A percentile compares a stretch with the other conserved stretches of the same genome.
Conservation (phyloP, 768 basidiomycete genomes). For the Termitomyces titanicus region DNA sequence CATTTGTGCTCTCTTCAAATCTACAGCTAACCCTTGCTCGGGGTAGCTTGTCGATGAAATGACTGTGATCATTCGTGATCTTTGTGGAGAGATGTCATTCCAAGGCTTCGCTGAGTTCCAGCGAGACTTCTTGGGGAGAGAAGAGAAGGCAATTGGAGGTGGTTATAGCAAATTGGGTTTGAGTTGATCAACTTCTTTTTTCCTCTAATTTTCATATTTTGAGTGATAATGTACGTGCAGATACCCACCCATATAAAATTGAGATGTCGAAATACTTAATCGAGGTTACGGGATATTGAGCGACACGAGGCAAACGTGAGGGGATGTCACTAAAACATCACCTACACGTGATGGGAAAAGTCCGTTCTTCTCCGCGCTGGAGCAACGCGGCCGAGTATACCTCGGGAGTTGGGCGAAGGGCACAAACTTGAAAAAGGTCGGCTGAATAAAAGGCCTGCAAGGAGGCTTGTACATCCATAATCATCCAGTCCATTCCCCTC, state of each 20-base stretch:
- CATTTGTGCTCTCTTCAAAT: neutral
- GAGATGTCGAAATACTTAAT: too few species aligned
- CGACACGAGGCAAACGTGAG: too few species aligned
- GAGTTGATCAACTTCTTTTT: neutral
- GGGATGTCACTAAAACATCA: too few species aligned
- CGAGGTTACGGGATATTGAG: too few species aligned
- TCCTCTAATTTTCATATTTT: neutral
- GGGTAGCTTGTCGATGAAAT: conserved; percentile 38
- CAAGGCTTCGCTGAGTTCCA: conserved; percentile 35
- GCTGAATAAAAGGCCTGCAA: neutral
- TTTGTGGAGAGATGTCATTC: conserved; percentile 40
- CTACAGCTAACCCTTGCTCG: neutral
- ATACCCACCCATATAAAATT: neutral
- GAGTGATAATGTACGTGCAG: neutral
- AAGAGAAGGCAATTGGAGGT: conserved; percentile 32
- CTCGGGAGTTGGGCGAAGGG: conserved; percentile 7
- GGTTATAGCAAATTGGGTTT: conserved; percentile 14
- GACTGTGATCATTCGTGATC: conserved; percentile 31
- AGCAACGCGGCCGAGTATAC: too few species aligned
- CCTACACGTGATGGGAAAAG: neutral
- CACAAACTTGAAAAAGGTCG: neutral
- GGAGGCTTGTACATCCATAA: neutral
- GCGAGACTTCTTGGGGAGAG: conserved; percentile 31
- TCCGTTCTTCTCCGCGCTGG: too few species aligned
- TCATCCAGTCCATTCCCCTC: neutral